Percentiles rank a stretch among this genome's conserved stretches.
phyloP scores from a whole-genome alignment of 768 basidiomycete species.

The Sporobolomyces roseus region DNA sequence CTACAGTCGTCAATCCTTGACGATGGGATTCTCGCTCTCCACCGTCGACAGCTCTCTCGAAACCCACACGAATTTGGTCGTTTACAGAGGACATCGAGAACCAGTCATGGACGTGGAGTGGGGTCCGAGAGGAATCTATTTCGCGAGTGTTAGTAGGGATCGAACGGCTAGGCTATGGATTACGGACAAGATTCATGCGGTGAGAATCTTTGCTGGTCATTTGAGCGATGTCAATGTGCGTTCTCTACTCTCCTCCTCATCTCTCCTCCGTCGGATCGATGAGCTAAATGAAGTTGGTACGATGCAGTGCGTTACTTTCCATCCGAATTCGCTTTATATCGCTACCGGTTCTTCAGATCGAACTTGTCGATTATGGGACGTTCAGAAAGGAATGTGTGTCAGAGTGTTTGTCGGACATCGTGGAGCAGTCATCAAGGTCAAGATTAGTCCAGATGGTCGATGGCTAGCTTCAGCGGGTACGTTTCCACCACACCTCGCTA shows the following conservation, averaged over 20 bases:
- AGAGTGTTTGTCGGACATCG: constrained; percentile 95
- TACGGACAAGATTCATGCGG: constrained; percentile 77
- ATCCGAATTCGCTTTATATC: constrained; percentile 94
- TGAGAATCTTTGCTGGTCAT: constrained; percentile 93
- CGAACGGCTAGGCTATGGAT: constrained; percentile 94
- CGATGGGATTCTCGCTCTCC: no score
- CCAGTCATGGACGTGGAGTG: constrained; percentile 99
- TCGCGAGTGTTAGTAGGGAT: constrained; percentile 91
- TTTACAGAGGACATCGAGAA: constrained; percentile 91
- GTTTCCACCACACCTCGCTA: constrained; percentile 25
- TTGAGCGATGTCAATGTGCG: constrained; percentile 93
- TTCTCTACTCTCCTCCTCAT: constrained; percentile 36
- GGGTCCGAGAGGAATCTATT: constrained; percentile 98
- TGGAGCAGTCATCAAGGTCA: constrained; percentile 75
- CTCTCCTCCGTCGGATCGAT: not conserved
- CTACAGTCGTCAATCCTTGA: no score
- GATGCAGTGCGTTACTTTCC: constrained; percentile 81
- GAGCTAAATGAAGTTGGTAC: no score
- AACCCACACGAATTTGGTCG: constrained; percentile 86
- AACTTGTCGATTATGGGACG: constrained; percentile 95
- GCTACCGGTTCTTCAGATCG: constrained; percentile 95
- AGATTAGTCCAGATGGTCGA: constrained; percentile 87
- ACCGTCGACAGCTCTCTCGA: constrained; percentile 98
- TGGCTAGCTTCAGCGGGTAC: constrained; percentile 85
- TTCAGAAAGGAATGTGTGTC: constrained; percentile 89